Base-by-base conservation (phyloP, 2,329 filamentous ascomycete genomes). In the Ophiostoma ulmi region DNA sequence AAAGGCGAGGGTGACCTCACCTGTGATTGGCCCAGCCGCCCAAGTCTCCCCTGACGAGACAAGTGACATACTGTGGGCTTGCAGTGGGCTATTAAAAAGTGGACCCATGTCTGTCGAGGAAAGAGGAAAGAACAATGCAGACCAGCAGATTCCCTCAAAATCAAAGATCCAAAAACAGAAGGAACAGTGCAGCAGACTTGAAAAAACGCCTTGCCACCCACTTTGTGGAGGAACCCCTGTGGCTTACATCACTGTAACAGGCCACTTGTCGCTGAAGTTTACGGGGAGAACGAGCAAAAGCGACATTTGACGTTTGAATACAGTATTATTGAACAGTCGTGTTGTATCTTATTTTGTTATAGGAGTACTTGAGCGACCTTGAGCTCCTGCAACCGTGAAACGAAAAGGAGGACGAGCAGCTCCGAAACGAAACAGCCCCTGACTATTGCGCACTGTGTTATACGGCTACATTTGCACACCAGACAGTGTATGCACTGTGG, bases 131-230 rank as follows among this genome's bases (percentile, higher is more conserved):
- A 41, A 36, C 63, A 44, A 14, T 41, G 64, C 26, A 63, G 58
- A 63, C 20, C 26, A 26, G 26, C 26, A 26, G 26, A 26, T 26
- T 26, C 26, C 26, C 13, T 13, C 20, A 22, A 22, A 66, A 48
- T 22, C 5, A 6, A 64, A 36, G 36, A 64, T n/a, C 13, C 22
- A 67, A 52, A 8, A 61, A 36, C 20, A 52, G 48, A 52, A 61
- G 20, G 61, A 64, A 13, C 22, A 39, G 35, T 5, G 63, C 63
- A 39, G 63, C 63, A 22, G 20, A 35, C 55, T 35, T 17, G 63
- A 64, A 71, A 72, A 72, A 72, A 72, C 68, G 70, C 70, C 70
- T 72, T 67, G 68, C 65, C 68, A 48, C 66, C 68, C 63, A 67
- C 68, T 52, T 36, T 48, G 48, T 52, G 58, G 67, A 71, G 61